Conservation (phyloP, 345 rosid species). For the Streptanthus diversifolius region DNA sequence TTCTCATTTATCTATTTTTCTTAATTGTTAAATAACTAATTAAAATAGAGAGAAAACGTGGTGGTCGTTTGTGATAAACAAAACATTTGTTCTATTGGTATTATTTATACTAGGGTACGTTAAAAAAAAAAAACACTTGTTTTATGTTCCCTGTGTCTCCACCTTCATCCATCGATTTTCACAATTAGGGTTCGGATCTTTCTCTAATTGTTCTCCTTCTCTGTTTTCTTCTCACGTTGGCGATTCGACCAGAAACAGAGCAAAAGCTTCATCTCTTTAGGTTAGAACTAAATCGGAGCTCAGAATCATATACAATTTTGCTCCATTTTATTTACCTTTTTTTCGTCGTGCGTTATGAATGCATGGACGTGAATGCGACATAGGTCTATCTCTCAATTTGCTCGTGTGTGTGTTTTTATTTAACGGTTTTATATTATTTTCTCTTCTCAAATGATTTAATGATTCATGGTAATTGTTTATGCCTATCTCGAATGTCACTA, state of each 20-base stretch:
- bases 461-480: background rate
- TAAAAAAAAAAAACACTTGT: conserved; percentile 37
- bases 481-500: background rate
- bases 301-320: background rate
- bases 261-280: conserved; percentile 7
- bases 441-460: background rate
- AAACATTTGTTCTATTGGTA: conserved; percentile 39
- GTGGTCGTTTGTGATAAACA: conserved; percentile 28
- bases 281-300: conserved; percentile 30
- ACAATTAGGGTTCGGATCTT: conserved; percentile 39
- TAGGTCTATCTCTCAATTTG: background rate
- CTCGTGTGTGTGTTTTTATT: background rate
- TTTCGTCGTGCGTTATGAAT: background rate
- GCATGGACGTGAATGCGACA: conserved; percentile 3
- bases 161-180: conserved; percentile 29
- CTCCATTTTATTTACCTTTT: background rate
- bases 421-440: background rate
- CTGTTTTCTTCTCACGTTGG: conserved; percentile 5
- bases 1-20: background rate
- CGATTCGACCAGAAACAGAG: background rate
- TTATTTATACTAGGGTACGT: too few species aligned
- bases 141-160: conserved; percentile 24
- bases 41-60: conserved; percentile 17
- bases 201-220: conserved; percentile 1
- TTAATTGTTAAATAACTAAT: background rate